Percentiles rank a stretch among this genome's conserved stretches.
These are phyloP conservation scores for Petunia axillaris DNA, from an alignment of 257 asterid genomes.

Conservation along the genomic window DNA sequence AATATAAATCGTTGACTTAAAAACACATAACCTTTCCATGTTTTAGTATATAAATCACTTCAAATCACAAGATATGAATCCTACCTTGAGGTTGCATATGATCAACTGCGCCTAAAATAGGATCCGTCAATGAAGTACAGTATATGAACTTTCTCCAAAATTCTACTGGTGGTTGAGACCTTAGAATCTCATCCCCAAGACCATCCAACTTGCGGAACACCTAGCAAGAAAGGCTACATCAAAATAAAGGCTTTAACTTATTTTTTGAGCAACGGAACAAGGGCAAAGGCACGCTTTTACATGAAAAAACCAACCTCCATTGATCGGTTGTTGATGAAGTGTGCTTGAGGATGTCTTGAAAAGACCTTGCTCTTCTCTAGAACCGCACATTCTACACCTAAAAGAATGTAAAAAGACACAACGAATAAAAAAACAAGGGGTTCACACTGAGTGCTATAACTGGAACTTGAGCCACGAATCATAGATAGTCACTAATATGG, in stretches of 20 bases:
- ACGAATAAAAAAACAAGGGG: neutral
- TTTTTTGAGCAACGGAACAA: neutral
- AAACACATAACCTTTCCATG: neutral
- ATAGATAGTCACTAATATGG: too few species aligned
- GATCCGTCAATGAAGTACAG: conserved; percentile 87
- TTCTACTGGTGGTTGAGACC: conserved; percentile 85
- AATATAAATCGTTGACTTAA: neutral
- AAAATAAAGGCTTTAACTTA: conserved; percentile 36
- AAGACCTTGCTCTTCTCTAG: conserved; percentile 75
- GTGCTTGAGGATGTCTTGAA: conserved; percentile 93
- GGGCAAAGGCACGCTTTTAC: neutral
- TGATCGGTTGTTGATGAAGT: conserved; percentile 85
- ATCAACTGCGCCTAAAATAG: conserved; percentile 80
- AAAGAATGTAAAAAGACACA: conserved; percentile 20
- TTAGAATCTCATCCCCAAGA: conserved; percentile 76
- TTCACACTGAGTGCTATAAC: too few species aligned
- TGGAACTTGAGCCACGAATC: too few species aligned
- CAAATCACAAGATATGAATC: neutral
- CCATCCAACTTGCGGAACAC: conserved; percentile 82
- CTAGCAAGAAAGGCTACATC: conserved; percentile 53
- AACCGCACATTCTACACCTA: conserved; percentile 80
- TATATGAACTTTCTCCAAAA: conserved; percentile 93
- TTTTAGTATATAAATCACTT: neutral
- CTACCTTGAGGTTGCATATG: conserved; percentile 94
- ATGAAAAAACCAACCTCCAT: conserved; percentile 73